Conservation (phyloP, 495 filamentous ascomycete species). For the Penicillium macrosclerotiorum region DNA sequence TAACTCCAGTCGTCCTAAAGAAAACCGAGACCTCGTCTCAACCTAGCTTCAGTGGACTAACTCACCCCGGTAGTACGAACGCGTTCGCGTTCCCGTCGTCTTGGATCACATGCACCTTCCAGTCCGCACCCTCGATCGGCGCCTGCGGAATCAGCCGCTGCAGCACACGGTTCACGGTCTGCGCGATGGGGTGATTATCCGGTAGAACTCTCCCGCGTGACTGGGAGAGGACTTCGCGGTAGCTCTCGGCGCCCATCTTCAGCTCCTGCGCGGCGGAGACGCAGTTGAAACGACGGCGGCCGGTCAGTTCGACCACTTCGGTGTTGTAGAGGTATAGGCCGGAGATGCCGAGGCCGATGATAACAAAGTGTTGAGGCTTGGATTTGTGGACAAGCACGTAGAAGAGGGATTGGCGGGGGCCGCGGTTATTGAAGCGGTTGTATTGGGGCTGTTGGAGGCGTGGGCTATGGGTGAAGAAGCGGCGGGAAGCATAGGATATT, state of each 20-base stretch:
- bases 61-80: conserved; percentile 80
- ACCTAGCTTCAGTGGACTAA: no score
- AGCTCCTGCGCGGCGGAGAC: conserved; percentile 56
- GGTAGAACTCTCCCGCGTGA: conserved; percentile 50
- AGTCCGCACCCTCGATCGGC: conserved; percentile 60
- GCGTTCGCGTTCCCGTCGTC: conserved; percentile 66
- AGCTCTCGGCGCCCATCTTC: conserved; percentile 50
- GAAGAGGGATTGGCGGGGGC: conserved; percentile 12
- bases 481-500: not conserved
- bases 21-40: no score
- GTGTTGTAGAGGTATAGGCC: conserved; percentile 70
- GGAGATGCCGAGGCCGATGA: conserved; percentile 27
- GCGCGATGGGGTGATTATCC: conserved; percentile 46
- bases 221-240: conserved; percentile 49
- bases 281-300: conserved; percentile 80
- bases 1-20: no score
- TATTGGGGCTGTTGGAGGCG: conserved; percentile 20
- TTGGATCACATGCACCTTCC: conserved; percentile 86
- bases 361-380: conserved; percentile 34
- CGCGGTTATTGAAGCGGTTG: conserved; percentile 28
- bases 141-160: conserved; percentile 66
- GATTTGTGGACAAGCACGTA: conserved; percentile 16
- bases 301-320: conserved; percentile 73
- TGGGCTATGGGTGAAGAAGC: conserved; percentile 22
- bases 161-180: conserved; percentile 66